These are phyloP conservation scores for Avena sativa DNA, from an alignment of 176 grass and related monocot genomes.

Conservation along the genomic window DNA sequence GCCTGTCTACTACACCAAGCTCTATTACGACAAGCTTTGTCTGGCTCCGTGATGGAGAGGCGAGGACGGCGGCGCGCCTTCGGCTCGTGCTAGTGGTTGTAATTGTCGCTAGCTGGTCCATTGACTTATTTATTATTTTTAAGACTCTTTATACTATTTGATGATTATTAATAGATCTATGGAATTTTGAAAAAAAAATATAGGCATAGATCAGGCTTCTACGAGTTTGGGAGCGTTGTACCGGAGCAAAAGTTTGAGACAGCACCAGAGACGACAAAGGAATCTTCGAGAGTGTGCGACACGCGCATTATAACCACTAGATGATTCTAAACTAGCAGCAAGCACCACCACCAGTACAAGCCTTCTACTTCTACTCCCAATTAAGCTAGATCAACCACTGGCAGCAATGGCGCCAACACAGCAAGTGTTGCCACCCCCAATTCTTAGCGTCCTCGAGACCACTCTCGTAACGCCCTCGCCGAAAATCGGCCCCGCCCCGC, in stretches of 20 bases:
- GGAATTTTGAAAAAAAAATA: no score
- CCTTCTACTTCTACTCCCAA: neutral
- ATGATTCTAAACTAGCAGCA: neutral
- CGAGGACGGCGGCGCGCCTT: no score
- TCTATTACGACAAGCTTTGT: no score
- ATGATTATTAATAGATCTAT: no score
- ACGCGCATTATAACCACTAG: neutral
- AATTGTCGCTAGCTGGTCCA: no score
- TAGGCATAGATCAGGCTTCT: neutral
- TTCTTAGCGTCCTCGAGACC: neutral
- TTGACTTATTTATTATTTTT: neutral
- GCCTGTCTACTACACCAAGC: no score
- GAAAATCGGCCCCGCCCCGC: neutral
- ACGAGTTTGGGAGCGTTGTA: neutral
- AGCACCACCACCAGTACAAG: neutral
- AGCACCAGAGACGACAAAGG: neutral
- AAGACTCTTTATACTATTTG: no score
- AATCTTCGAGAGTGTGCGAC: neutral
- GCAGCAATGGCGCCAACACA: constrained; percentile 1
- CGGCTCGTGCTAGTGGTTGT: no score
- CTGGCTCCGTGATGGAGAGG: no score
- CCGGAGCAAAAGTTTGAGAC: neutral
- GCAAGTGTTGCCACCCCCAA: neutral
- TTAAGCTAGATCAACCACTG: neutral
- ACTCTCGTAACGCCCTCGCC: neutral